phyloP scores from a whole-genome alignment of 768 basidiomycete species.

The Naganishia onofrii region DNA sequence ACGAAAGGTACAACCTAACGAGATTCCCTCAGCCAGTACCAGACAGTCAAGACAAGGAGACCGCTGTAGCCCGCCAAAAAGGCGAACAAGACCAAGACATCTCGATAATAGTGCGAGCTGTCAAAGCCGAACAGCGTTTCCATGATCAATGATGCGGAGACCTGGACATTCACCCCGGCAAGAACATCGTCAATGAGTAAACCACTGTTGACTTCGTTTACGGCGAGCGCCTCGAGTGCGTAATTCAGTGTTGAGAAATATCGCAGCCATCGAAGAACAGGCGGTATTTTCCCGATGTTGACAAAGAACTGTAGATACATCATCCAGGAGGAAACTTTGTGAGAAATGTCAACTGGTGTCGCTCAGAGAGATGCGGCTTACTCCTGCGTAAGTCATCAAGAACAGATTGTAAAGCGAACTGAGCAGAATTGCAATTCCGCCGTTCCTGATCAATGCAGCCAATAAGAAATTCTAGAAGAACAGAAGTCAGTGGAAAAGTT shows the following conservation, averaged over 20 bases:
- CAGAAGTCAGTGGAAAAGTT: not conserved
- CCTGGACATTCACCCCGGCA: slow-evolving; percentile 64
- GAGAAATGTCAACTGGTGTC: not conserved
- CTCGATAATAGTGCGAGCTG: slow-evolving; percentile 76
- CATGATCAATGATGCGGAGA: slow-evolving; percentile 84
- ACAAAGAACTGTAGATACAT: slow-evolving; percentile 66
- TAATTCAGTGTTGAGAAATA: slow-evolving; percentile 64
- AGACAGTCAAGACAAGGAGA: slow-evolving; percentile 71
- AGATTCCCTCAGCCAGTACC: slow-evolving; percentile 72
- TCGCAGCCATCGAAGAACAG: slow-evolving; percentile 88
- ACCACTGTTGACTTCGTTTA: slow-evolving; percentile 89
- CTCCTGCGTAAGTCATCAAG: slow-evolving; percentile 54
- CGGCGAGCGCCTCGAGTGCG: slow-evolving; percentile 65
- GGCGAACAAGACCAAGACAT: slow-evolving; percentile 80
- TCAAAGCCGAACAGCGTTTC: slow-evolving; percentile 85
- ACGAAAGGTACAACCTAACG: slow-evolving; percentile 55
- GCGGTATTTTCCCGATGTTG: slow-evolving; percentile 76
- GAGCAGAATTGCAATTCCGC: slow-evolving; percentile 84
- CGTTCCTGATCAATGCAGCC: slow-evolving; percentile 75
- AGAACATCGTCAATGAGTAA: slow-evolving; percentile 63
- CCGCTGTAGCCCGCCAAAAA: slow-evolving; percentile 77
- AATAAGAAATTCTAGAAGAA: slow-evolving; percentile 73
- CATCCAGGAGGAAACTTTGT: slow-evolving; percentile 18
- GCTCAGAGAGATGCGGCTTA: not conserved
- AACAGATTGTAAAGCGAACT: slow-evolving; percentile 60